These are phyloP conservation scores for Pharus latifolius DNA, from an alignment of 176 grass and related monocot genomes.

Conservation along the genomic window DNA sequence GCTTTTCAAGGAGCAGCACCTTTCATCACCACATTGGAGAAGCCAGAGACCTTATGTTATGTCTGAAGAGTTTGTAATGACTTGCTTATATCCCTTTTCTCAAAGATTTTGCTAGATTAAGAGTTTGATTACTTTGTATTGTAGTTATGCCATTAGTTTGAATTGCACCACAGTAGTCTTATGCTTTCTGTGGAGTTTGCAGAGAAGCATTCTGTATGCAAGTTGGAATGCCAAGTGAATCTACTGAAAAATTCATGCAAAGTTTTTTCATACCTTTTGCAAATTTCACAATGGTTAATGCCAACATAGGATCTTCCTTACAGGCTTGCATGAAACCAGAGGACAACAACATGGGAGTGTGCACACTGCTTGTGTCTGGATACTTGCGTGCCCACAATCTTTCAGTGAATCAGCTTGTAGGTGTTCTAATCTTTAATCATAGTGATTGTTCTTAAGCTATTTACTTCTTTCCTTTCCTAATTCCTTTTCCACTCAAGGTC, in stretches of 20 bases:
- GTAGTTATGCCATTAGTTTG: not conserved
- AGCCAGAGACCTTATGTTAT: conserved; percentile 88
- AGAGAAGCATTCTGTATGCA: not conserved
- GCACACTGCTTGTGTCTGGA: conserved; percentile 75
- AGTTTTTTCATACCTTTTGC: not conserved
- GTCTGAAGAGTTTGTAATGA: conserved; percentile 64
- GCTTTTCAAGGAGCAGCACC: conserved; percentile 92
- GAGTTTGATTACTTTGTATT: not conserved
- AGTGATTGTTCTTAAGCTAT: not conserved
- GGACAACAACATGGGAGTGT: conserved; percentile 39
- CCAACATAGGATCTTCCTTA: conserved; percentile 6
- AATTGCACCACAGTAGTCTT: not conserved
- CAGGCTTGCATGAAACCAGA: conserved; percentile 50
- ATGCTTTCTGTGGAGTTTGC: not conserved
- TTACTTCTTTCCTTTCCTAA: conserved; percentile 28
- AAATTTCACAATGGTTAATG: not conserved
- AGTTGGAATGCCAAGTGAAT: no score
- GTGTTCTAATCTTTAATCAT: conserved; percentile 27
- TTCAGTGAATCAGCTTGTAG: conserved; percentile 84
- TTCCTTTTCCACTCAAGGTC: conserved; percentile 48
- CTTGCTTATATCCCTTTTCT: not conserved
- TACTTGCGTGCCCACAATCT: conserved; percentile 77
- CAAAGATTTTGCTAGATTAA: no score
- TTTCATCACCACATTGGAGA: conserved; percentile 90
- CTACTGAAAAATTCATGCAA: not conserved